Percentiles rank a stretch among this genome's conserved stretches.
phyloP scores from a whole-genome alignment of 257 asterid genomes.

The Fraxinus excelsior region DNA sequence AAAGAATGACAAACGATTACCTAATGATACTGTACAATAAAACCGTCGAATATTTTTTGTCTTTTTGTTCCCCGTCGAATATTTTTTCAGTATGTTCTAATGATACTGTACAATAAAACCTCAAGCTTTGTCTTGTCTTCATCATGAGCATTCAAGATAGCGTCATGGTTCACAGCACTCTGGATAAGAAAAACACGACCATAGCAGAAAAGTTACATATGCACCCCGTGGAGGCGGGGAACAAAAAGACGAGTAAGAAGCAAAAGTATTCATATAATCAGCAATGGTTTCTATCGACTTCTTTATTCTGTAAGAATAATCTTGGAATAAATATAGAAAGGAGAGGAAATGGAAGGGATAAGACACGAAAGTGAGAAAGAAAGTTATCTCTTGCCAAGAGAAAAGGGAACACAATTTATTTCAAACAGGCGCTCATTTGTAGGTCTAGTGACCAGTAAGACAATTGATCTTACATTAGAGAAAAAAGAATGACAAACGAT shows the following conservation, averaged over 20 bases:
- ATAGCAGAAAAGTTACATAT: background rate
- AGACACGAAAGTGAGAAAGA: background rate
- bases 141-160: conserved; percentile 80
- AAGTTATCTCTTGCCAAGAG: background rate
- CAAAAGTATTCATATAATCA: background rate
- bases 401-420: background rate
- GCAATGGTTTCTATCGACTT: background rate
- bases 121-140: conserved; percentile 81
- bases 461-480: background rate
- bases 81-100: too few species aligned
- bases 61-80: too few species aligned
- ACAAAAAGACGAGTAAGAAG: background rate
- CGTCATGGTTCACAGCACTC: conserved; percentile 97
- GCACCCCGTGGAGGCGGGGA: background rate
- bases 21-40: too few species aligned
- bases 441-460: background rate
- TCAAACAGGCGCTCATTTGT: background rate
- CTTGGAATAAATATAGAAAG: background rate
- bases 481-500: too few species aligned
- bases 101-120: too few species aligned
- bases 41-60: too few species aligned
- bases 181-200: conserved; percentile 28
- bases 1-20: too few species aligned
- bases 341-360: background rate
- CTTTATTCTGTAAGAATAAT: background rate